phyloP scores from a whole-genome alignment of 1,284 basidiomycete genomes.

The Xerocomus amazonicus region DNA sequence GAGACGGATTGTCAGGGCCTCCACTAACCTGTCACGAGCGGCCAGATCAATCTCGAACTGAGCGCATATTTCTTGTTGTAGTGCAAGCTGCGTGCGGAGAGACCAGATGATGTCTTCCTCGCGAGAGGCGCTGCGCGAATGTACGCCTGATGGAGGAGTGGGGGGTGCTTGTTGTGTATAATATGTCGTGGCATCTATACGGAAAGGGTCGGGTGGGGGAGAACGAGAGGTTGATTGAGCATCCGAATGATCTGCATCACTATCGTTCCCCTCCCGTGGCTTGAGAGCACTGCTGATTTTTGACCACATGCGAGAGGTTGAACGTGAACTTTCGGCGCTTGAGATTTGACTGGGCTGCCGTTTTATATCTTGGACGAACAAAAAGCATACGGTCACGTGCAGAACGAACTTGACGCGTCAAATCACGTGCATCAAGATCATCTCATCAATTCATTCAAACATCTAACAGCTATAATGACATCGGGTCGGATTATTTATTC shows the following conservation, averaged over 20 bases:
- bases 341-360: too few relatives aligned
- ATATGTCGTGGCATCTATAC: constrained; percentile 67
- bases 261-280: constrained; percentile 37
- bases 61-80: constrained; percentile 64
- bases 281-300: constrained; percentile 57
- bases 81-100: constrained; percentile 64
- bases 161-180: constrained; percentile 68
- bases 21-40: constrained; percentile 66
- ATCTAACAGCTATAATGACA: background rate
- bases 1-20: constrained; percentile 53
- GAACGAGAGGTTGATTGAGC: constrained; percentile 39
- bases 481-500: background rate
- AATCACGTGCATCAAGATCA: constrained; percentile 22
- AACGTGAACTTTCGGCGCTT: background rate
- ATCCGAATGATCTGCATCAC: constrained; percentile 38
- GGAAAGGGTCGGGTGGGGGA: constrained; percentile 63
- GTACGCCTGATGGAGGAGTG: constrained; percentile 53
- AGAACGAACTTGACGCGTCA: constrained; percentile 27
- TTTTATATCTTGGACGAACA: too few relatives aligned
- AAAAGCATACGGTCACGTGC: constrained; percentile 24
- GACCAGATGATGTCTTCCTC: constrained; percentile 68
- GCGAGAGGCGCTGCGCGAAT: constrained; percentile 58
- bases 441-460: background rate
- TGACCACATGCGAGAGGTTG: constrained; percentile 52
- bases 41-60: constrained; percentile 72